Evolutionary conservation across 2,329 filamentous ascomycete genomes (phyloP).

Genomic region (Daldinia sp.): DNA sequence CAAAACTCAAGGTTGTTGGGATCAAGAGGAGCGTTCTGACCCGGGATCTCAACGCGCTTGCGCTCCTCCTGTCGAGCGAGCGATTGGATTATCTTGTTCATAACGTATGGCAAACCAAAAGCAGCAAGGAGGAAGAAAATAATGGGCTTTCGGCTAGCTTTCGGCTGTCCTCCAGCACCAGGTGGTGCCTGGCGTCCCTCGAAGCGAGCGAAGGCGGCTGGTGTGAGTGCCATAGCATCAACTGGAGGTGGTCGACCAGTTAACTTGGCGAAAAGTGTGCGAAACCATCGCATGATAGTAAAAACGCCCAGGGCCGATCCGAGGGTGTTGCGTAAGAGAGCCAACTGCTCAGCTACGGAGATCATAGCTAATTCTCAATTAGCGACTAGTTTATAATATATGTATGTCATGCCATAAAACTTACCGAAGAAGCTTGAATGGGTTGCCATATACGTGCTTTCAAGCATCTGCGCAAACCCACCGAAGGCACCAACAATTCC

Average conservation of each 20-base stretch:
- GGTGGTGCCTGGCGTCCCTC: slow-evolving; percentile 68
- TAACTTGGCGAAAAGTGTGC: slow-evolving; percentile 88
- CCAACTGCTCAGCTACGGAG: slow-evolving; percentile 96
- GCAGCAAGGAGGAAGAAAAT: slow-evolving; percentile 95
- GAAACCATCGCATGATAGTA: slow-evolving; percentile 92
- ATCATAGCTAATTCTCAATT: slow-evolving; percentile 78
- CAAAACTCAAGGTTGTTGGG: slow-evolving; percentile 96
- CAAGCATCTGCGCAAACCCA: slow-evolving; percentile 98
- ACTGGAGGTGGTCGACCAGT: slow-evolving; percentile 91
- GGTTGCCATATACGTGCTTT: slow-evolving; percentile 99
- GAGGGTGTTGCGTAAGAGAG: slow-evolving; percentile 89
- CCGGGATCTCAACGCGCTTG: slow-evolving; percentile 62
- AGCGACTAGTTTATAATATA: slow-evolving; percentile 4
- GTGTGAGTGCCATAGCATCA: slow-evolving; percentile 85
- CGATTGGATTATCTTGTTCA: slow-evolving; percentile 92
- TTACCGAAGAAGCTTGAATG: slow-evolving; percentile 98
- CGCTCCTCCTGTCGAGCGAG: slow-evolving; percentile 87
- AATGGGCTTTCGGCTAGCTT: slow-evolving; percentile 92
- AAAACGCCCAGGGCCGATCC: slow-evolving; percentile 96
- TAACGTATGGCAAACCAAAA: slow-evolving; percentile 94
- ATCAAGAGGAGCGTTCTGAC: slow-evolving; percentile 70
- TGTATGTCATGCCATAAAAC: slow-evolving; percentile 46
- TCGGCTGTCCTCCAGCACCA: slow-evolving; percentile 66
- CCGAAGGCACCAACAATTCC: slow-evolving; percentile 96
- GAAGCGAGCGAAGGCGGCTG: slow-evolving; percentile 89